Base-by-base conservation (phyloP, 805 yeast species). In the Pichia exigua region DNA sequence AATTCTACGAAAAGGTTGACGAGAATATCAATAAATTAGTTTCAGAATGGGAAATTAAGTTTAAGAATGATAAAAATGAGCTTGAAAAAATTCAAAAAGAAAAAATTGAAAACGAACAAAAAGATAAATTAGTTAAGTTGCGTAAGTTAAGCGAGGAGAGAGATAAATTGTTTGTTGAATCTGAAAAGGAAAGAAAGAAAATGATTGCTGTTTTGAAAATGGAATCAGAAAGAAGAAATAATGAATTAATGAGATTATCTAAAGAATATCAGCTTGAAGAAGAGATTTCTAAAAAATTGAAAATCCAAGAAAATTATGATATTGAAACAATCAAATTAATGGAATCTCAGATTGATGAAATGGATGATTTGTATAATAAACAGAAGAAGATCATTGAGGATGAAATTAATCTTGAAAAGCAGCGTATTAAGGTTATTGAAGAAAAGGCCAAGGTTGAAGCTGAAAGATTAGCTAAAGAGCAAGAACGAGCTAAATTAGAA, bases 1-100 rank as follows among this genome's bases (percentile, higher is more conserved):
- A 32, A 11, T 27, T 27, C 6, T 42, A 45, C 30, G 52, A 44
- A 4, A 41, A n/a, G 12, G 28, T 15, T 6, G 27, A 42, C 10
- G 44, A 51, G 45, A 42, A 44, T n/a, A 20, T 50, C 9, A 44
- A 42, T 21, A 24, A 48, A 22, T 24, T 52, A 17, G 51, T 44
- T 26, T 21, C 44, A 15, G 50, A 52, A 20, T 45, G 45, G 44
- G 49, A 45, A n/a, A 43, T 26, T 2, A 24, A 44, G 12, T 42
- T 35, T n/a, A 47, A 32, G 8, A 35, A 28, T 24, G 49, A 22
- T 2, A 35, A 42, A 4, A 27, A 32, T 8, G 43, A 48, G 6
- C 21, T 17, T 11, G 44, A 41, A 38, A 48, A 49, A 46, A 49
- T 42, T 11, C 13, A 24, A 17, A 15, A 46, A 30, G 53, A 49